phyloP scores from a whole-genome alignment of 2,329 filamentous ascomycete species.

The Botrytis byssoidea region DNA sequence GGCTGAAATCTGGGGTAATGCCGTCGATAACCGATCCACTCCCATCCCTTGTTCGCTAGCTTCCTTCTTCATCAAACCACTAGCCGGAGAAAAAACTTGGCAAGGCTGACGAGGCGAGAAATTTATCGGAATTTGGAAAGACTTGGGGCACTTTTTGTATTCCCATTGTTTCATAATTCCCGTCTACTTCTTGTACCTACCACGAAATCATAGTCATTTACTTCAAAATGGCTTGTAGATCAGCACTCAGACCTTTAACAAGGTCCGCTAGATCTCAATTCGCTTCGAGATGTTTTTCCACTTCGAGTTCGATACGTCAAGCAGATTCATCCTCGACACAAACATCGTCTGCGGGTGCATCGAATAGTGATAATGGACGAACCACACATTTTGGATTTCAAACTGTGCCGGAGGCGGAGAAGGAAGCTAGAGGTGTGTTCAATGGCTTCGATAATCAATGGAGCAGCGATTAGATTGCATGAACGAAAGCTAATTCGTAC shows the following conservation, averaged over 20 bases:
- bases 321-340: slow-evolving; percentile 22
- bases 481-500: slow-evolving; percentile 18
- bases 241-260: slow-evolving; percentile 29
- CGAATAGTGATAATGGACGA: slow-evolving; percentile 31
- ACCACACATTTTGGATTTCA: slow-evolving; percentile 41
- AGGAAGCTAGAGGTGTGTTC: slow-evolving; percentile 39
- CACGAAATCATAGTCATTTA: background rate
- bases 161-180: background rate
- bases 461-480: background rate
- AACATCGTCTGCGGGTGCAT: slow-evolving; percentile 23
- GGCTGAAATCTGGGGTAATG: slow-evolving; percentile 20
- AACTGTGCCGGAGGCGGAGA: slow-evolving; percentile 40
- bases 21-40: slow-evolving; percentile 12
- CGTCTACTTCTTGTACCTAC: background rate
- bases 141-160: background rate
- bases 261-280: slow-evolving; percentile 27
- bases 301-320: slow-evolving; percentile 24
- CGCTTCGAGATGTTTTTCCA: slow-evolving; percentile 22
- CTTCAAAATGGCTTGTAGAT: slow-evolving; percentile 31
- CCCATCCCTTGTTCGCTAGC: background rate
- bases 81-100: background rate
- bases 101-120: slow-evolving; percentile 19
- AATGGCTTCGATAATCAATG: background rate
- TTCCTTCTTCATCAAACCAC: background rate
- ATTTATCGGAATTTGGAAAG: background rate